Evolutionary conservation across 805 yeast species (phyloP).

Genomic region (Yueomyces sp.): DNA sequence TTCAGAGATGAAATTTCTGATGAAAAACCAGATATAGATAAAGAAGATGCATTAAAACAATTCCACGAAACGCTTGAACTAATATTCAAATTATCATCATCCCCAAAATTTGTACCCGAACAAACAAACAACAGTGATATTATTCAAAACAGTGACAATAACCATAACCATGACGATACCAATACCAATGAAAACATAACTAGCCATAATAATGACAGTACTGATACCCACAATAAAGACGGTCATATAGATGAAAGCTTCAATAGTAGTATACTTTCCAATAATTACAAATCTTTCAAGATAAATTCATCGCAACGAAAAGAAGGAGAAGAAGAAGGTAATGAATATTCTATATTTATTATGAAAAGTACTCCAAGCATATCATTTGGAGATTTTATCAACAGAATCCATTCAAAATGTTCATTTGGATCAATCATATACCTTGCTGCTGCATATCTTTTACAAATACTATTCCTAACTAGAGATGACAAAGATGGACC

Average conservation of each 20-base stretch:
- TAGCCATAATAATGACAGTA: not conserved
- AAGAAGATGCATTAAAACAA: slow-evolving; percentile 5
- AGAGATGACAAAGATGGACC: slow-evolving; percentile 3
- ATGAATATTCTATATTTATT: slow-evolving; percentile 7
- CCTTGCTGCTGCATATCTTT: slow-evolving; percentile 14
- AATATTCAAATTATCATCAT: slow-evolving; percentile 3
- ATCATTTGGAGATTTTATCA: slow-evolving; percentile 11
- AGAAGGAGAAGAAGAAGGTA: not conserved
- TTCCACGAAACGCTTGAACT: slow-evolving; percentile 6
- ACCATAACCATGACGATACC: not conserved
- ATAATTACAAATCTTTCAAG: not conserved
- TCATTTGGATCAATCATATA: slow-evolving; percentile 16
- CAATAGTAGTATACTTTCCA: not conserved
- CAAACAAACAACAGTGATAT: no score
- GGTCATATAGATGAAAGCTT: not conserved
- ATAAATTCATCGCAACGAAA: not conserved
- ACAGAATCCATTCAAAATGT: slow-evolving; percentile 21
- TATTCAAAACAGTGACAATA: no score
- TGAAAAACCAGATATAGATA: not conserved
- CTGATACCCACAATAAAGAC: not conserved
- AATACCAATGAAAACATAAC: not conserved
- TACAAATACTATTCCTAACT: slow-evolving; percentile 12
- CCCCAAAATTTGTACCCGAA: no score
- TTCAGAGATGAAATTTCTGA: not conserved
- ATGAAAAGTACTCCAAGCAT: slow-evolving; percentile 22